Conservation (phyloP, 805 yeast genomes). For the Maudiozyma serrabonitensis region DNA sequence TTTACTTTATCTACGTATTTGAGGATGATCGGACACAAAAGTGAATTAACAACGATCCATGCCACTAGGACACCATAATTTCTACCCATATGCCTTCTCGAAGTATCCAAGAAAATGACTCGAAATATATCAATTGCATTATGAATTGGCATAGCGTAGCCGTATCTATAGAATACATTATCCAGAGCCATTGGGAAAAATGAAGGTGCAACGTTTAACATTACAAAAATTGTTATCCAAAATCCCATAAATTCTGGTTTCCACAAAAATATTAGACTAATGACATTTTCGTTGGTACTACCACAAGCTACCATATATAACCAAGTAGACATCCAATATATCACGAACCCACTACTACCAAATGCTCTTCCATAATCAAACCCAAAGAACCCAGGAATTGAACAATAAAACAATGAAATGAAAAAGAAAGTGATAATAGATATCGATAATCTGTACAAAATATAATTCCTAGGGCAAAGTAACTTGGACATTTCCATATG, state of each 20-base stretch:
- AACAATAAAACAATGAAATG: conserved; percentile 46
- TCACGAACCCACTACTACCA: conserved; percentile 62
- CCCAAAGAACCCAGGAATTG: conserved; percentile 59
- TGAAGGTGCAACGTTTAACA: conserved; percentile 57
- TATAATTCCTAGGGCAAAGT: conserved; percentile 35
- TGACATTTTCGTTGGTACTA: conserved; percentile 58
- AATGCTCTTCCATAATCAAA: conserved; percentile 46
- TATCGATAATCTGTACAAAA: conserved; percentile 41
- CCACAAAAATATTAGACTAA: conserved; percentile 39
- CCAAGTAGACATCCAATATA: conserved; percentile 60
- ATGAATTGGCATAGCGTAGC: conserved; percentile 61
- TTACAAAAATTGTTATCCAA: conserved; percentile 64
- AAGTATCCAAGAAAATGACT: conserved; percentile 47
- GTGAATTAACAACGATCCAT: conserved; percentile 46
- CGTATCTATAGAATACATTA: conserved; percentile 47
- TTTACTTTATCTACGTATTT: conserved; percentile 32
- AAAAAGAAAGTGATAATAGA: conserved; percentile 44
- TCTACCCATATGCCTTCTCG: conserved; percentile 48
- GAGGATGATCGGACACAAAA: conserved; percentile 36
- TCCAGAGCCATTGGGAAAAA: conserved; percentile 53
- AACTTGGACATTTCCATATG: conserved; percentile 41
- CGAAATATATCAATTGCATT: conserved; percentile 52
- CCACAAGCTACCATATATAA: conserved; percentile 70
- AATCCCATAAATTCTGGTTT: conserved; percentile 59
- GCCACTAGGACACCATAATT: conserved; percentile 48